These are phyloP conservation scores for Phytomonas francai DNA, from an alignment of 208 protist species.

Conservation along the genomic window DNA sequence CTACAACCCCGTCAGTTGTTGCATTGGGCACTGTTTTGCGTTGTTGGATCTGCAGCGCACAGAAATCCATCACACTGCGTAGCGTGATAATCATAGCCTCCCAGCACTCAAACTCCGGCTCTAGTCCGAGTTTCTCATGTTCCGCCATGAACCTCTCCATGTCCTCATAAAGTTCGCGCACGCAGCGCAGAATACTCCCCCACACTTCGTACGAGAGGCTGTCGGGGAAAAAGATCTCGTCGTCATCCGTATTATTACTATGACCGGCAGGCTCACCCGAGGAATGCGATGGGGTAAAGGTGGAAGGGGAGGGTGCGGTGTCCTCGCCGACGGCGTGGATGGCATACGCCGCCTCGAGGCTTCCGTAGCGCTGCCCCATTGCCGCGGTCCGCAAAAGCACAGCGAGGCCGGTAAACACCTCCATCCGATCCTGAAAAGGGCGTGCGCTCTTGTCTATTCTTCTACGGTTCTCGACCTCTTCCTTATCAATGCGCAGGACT, in stretches of 20 bases:
- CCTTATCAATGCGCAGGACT: constrained; percentile 12
- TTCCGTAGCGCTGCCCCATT: constrained; percentile 51
- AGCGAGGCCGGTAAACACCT: constrained; percentile 77
- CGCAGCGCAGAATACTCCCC: constrained; percentile 33
- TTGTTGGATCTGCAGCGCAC: constrained; percentile 39
- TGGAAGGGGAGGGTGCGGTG: not conserved
- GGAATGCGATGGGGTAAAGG: not conserved
- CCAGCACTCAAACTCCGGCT: constrained; percentile 87
- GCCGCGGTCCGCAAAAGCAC: constrained; percentile 63
- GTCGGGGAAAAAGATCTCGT: constrained; percentile 21
- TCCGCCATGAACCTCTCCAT: constrained; percentile 65
- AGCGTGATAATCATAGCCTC: constrained; percentile 64
- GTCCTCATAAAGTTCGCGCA: constrained; percentile 43
- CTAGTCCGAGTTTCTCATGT: constrained; percentile 20
- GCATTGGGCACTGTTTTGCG: not conserved
- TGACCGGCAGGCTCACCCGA: not conserved
- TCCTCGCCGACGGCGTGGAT: constrained; percentile 28
- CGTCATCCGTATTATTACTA: too few species aligned
- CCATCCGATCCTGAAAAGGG: constrained; percentile 33
- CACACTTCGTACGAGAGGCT: constrained; percentile 46
- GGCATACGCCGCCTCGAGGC: constrained; percentile 23
- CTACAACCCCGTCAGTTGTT: constrained; percentile 6
- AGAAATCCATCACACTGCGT: constrained; percentile 66
- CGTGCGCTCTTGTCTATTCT: constrained; percentile 6
- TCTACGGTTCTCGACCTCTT: too few species aligned